phyloP scores from a whole-genome alignment of 768 basidiomycete species.

The Vararia minispora region DNA sequence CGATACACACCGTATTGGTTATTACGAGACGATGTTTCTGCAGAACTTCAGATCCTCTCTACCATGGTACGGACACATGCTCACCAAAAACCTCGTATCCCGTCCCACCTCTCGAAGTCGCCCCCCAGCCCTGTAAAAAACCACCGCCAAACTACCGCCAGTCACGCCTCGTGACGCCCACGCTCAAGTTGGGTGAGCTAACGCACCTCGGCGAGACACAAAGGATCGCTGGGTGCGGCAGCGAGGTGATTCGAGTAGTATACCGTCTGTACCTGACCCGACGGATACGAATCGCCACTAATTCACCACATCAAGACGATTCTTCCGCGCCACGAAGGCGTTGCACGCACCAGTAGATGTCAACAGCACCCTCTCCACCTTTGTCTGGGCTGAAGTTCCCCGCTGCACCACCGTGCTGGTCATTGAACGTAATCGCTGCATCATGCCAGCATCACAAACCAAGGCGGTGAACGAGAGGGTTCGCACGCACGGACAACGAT shows the following conservation, averaged over 20 bases:
- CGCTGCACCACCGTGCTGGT: constrained; percentile 34
- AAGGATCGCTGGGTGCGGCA: constrained; percentile 34
- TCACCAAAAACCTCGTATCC: constrained; percentile 40
- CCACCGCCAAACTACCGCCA: constrained; percentile 40
- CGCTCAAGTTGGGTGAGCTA: no score
- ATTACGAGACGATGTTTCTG: no score
- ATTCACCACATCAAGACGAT: background rate
- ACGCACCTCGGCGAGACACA: constrained; percentile 37
- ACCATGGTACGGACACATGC: constrained; percentile 9
- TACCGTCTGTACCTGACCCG: constrained; percentile 39
- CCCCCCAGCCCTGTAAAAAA: constrained; percentile 35
- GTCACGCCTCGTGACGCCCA: no score
- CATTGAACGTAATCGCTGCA: constrained; percentile 37
- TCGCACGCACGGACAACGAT: constrained; percentile 32
- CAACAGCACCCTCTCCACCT: constrained; percentile 31
- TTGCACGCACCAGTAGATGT: constrained; percentile 34
- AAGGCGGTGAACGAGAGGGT: background rate
- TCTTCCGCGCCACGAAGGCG: no score
- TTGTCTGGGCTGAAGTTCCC: constrained; percentile 41
- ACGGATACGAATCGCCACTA: constrained; percentile 43
- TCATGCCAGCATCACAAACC: background rate
- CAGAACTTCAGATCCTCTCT: background rate
- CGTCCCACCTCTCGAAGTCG: constrained; percentile 28
- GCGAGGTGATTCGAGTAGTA: constrained; percentile 35
- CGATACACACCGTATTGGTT: no score